Base-by-base conservation (phyloP, 2,329 filamentous ascomycete genomes). In the Thyridium curvatum region DNA sequence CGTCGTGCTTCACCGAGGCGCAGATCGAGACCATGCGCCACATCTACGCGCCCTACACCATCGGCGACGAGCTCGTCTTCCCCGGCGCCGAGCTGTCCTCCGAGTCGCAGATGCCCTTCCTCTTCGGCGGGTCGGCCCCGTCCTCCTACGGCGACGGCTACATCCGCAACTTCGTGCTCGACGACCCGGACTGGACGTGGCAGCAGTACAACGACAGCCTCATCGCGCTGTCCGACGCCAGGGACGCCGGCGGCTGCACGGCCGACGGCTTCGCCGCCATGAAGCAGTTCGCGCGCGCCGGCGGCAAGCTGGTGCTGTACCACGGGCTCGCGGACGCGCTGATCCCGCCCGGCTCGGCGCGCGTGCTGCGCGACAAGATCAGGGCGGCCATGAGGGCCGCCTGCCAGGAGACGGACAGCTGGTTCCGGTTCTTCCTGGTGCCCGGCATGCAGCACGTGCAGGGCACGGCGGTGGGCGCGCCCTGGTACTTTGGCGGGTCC, bases 361-460 rank as follows among this genome's bases (percentile, higher is more conserved):
- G 10, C 37, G 31, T 41, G 6, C 41, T 44, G 12, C 42, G 47
- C 8, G 40, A 45, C 18, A 33, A 44, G 30, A 64, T 66, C 31
- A 66, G 63, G 2, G 65, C 69, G 13, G 21, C 21, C 21, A 26
- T 26, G 21, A 26, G 10, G 21, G 21, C 21, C 21, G 21, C 21
- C 6, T 26, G 21, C 21, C 21, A 26, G 21, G 21, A 26, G 21
- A 26, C 21, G 21, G 21, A 26, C 21, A 26, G 21, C 21, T 72
- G 72, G 50, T 78, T 73, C 53, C 51, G 61, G 2, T 60, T 72
- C 46, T 76, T 76, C 50, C 52, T 59, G 4, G 62, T 75, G 6
- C 70, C 71, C 2, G 73, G 72, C 1, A 66, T 75, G 58, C 58
- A 54, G 4, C 73, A 77, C 47, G 78, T 74, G 40, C 43, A 41